phyloP scores from a whole-genome alignment of 2,329 filamentous ascomycete species.

The Sporothrix luriei region DNA sequence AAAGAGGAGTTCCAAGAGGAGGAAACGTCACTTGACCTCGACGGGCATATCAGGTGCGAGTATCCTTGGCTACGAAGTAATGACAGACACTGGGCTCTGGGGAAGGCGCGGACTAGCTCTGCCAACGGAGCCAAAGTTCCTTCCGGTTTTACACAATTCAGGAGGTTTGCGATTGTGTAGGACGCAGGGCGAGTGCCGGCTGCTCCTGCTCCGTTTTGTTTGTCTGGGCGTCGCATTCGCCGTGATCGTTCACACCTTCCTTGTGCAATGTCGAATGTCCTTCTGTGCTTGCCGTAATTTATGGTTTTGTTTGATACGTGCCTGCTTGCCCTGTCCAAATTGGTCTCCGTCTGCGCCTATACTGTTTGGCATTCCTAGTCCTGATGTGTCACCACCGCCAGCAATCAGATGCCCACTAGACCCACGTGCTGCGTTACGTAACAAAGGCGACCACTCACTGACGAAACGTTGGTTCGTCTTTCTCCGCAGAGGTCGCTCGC shows the following conservation, averaged over 20 bases:
- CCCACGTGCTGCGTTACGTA: constrained; percentile 30
- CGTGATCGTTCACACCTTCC: constrained; percentile 11
- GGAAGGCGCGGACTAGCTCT: constrained; percentile 12
- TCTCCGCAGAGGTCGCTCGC: constrained; percentile 10
- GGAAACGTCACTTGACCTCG: constrained; percentile 25
- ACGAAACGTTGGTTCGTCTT: not conserved
- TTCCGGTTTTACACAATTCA: constrained; percentile 5
- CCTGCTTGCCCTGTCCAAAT: not conserved
- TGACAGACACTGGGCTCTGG: not conserved
- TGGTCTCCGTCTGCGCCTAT: constrained; percentile 14
- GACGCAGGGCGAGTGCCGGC: not conserved
- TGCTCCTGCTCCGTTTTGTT: constrained; percentile 15
- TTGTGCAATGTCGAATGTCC: not conserved
- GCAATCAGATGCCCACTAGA: constrained; percentile 25
- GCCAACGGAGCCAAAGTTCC: constrained; percentile 10
- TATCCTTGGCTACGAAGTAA: too few species aligned
- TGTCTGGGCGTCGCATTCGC: not conserved
- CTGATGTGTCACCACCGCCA: constrained; percentile 5
- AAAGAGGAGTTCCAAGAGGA: not conserved
- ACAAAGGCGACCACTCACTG: not conserved
- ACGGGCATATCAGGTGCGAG: constrained; percentile 14
- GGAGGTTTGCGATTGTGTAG: constrained; percentile 5
- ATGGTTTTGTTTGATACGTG: not conserved
- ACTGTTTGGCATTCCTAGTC: constrained; percentile 9
- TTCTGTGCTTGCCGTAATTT: not conserved